Evolutionary conservation across 768 basidiomycete species (phyloP), one percentile per base, ranked within the genome.

Genomic region (Trametes punicea): DNA sequence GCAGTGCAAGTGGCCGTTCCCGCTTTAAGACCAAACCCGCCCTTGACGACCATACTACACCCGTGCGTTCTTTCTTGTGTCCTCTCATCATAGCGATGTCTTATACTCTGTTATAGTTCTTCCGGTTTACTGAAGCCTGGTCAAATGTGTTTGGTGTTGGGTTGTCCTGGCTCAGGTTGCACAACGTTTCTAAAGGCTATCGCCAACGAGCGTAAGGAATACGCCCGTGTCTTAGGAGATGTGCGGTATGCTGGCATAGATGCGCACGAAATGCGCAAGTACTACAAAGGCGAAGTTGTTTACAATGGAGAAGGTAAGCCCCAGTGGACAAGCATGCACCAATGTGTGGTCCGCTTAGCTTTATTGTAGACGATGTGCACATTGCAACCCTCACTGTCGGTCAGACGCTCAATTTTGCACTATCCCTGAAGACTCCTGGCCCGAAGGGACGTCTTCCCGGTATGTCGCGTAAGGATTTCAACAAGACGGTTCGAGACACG

Each of bases 131-230:
- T 91, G 36, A 84, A 87, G 59, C 81, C 88, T 0, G 85, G 90
- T 16, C 87, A 94, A 75, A 93, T 94, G 91, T 86, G 90, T 65
- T 79, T 93, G 6, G 90, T 89, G 20, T 75, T 90, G 11, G 92
- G 92, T 18, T 85, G 89, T 51, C 92, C 92, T 4, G 88, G 87
- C 1, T 80, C 89, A 5, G 93, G 93, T 30, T 95, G 93, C 67
- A 83, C 86, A 0, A 89, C 93, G 0, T 93, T 96, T 73, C 77
- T 96, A 20, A 93, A 91, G 70, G 71, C 84, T 0, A 85, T 96
- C 56, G 81, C 93, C 18, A 93, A 94, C 67, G 79, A 85, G 57
- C 79, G 89, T 3, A 75, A 74, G 7, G 87, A 80, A 11, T 94
- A 81, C 66, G 76, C 81, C 1, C 73, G 63, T 4, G 81, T 94